Percentiles rank a stretch among this genome's conserved stretches.
Evolutionary conservation across 805 yeast genomes (phyloP).

Genomic region (Wickerhamiella allomyrinae): DNA sequence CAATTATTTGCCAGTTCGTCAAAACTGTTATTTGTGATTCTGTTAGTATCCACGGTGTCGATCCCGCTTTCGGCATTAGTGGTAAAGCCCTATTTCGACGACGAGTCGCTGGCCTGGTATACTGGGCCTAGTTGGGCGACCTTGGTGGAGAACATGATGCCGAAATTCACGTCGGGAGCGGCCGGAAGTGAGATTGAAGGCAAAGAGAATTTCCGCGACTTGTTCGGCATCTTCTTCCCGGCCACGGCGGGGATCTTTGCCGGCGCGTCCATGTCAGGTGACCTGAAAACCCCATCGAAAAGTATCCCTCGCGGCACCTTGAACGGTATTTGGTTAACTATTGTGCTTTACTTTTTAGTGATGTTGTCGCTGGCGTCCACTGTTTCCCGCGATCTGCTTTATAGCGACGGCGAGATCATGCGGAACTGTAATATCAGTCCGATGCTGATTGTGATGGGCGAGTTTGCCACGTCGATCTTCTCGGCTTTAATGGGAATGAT

Average conservation of each 20-base stretch:
- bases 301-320: conserved; percentile 91
- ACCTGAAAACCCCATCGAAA: conserved; percentile 66
- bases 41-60: conserved; percentile 59
- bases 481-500: conserved; percentile 91
- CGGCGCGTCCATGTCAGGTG: conserved; percentile 98
- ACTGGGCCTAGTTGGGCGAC: conserved; percentile 66
- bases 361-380: conserved; percentile 67
- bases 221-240: conserved; percentile 93
- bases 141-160: conserved; percentile 50
- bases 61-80: conserved; percentile 67
- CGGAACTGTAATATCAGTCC: conserved; percentile 67
- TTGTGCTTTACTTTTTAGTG: conserved; percentile 61
- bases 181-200: conserved; percentile 62
- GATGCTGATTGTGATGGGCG: conserved; percentile 67
- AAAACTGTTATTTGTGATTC: conserved; percentile 48
- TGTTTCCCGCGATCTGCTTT: conserved; percentile 64
- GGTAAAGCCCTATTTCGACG: conserved; percentile 39
- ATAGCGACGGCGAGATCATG: conserved; percentile 68
- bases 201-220: conserved; percentile 63
- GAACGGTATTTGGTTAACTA: conserved; percentile 67
- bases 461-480: conserved; percentile 76
- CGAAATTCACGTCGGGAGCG: conserved; percentile 76
- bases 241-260: conserved; percentile 98
- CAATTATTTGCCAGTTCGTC: conserved; percentile 73
- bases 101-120: conserved; percentile 29